Base-by-base conservation (phyloP, 2,329 filamentous ascomycete species). In the Stagonosporopsis chrysanthemi region DNA sequence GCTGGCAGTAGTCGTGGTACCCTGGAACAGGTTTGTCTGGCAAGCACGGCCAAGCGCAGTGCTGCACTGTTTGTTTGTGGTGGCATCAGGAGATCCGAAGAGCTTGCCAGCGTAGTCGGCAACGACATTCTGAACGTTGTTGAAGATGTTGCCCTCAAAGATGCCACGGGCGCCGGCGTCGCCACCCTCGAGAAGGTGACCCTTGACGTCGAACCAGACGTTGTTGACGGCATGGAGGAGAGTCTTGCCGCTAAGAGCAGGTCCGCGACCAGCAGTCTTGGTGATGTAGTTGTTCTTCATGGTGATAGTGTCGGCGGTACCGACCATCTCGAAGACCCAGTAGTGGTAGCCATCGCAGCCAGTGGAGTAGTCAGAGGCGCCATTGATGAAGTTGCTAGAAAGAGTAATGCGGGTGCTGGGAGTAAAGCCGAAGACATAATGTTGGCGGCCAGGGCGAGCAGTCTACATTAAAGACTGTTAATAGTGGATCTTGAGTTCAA, bases 141-240 rank as follows among this genome's bases (percentile, higher is more conserved):
- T 56, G 60, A 64, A 65, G 28, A 60, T 55, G 22, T 65, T 65
- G 39, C 62, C 62, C 36, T 65, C 62, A 44, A 63, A 61, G 40
- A 65, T 51, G 2, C 57, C 60, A 4, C 53, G 52, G 6, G 56
- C 57, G 12, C 24, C 38, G 6, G 44, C n/a, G 0, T 62, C 43
- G 2, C 47, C 60, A 6, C 60, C 62, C 52, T 65, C 62, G 14
- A 65, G 42, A 7, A 60, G 8, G 33, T 65, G 62, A 14, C 62
- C 62, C 22, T 60, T 61, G 42, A 58, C 53, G 31, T 63, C 56
- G 14, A 29, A 45, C 45, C 52, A 65, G 31, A 61, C 57, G 26
- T 65, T 65, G 58, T 65, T 65, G 35, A 60, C 58, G 4, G 62
- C 62, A n/a, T 65, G 62, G n/a, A 65, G 46, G 2, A 62, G 41